Evolutionary conservation across 192 early-diverging fungal genomes (phyloP), one percentile per base, ranked within the genome.

Genomic region (Oehlia diaphana): DNA sequence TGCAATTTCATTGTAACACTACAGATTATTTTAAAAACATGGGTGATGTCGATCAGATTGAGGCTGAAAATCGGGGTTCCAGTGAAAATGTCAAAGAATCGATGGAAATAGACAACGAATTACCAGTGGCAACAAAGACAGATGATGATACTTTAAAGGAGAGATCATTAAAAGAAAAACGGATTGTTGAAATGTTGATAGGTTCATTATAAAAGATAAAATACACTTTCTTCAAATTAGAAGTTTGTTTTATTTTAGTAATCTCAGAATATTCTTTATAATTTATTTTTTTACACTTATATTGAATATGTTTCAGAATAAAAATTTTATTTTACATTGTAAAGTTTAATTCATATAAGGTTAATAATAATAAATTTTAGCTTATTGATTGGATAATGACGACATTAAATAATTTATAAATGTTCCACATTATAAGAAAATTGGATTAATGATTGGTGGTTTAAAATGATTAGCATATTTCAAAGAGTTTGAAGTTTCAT

Each of bases 11-110:
- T 35, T 12, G 49, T 31, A 19, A 10, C 53, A 58, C 33, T 49
- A 26, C 49, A 74, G 73, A 74, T 28, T 74, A 74, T 31, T 61
- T 61, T n/a, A 62, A 74, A 37, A 74, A 63, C 31, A 31, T 74
- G 53, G 73, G 50, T 8, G 73, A 62, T 53, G 49, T 14, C 23
- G 50, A 61, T 33, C 35, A 19, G 6, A 13, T 31, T 35, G 14
- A 62, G 50, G 26, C 47, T 61, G 58, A 44, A 44, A 26, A 70
- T 70, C 16, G 5, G 19, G 19, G 0, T 58, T 58, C 53, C 3
- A 19, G 14, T 58, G 53, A 58, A 58, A 58, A 58, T 21, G 16
- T 58, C 14, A 21, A 21, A 21, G 19, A 19, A 7, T 58, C 16
- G 53, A 58, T 58, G 53, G 53, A 58, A 4, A 7, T 58, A 58